These are phyloP conservation scores for Tetragonia tetragonoides DNA, from an alignment of 148 eudicot species.

Conservation along the genomic window DNA sequence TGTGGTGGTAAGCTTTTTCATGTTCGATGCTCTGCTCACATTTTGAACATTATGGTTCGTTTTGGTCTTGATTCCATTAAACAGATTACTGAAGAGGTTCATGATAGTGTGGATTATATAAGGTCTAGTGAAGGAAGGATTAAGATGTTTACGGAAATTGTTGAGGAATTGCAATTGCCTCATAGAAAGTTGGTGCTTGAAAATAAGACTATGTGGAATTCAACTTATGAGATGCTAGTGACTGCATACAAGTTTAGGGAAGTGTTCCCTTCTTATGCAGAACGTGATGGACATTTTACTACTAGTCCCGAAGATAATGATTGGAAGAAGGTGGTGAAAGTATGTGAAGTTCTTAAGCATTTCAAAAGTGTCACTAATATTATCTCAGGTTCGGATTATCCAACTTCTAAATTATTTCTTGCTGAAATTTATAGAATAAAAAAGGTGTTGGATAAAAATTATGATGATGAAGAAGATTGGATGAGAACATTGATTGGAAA, in stretches of 20 bases:
- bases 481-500: not conserved
- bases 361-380: conserved; percentile 23
- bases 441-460: conserved; percentile 7
- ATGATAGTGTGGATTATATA: conserved; percentile 23
- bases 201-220: too few species aligned
- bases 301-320: not conserved
- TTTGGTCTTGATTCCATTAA: conserved; percentile 14
- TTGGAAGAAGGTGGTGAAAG: conserved; percentile 9
- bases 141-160: not conserved
- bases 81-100: not conserved
- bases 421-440: too few species aligned
- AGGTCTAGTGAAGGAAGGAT: not conserved
- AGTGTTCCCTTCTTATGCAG: not conserved
- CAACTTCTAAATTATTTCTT: too few species aligned
- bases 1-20: conserved; percentile 23
- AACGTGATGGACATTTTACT: not conserved
- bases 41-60: too few species aligned
- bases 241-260: too few species aligned
- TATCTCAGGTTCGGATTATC: too few species aligned
- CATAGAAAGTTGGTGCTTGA: conserved; percentile 12
- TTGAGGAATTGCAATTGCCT: conserved; percentile 1
- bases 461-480: not conserved
- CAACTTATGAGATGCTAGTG: too few species aligned
- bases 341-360: conserved; percentile 17
- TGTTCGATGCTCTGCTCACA: too few species aligned